Evolutionary conservation across 352 stramenopile genomes (phyloP).

Genomic region (Globisporangium lucens): DNA sequence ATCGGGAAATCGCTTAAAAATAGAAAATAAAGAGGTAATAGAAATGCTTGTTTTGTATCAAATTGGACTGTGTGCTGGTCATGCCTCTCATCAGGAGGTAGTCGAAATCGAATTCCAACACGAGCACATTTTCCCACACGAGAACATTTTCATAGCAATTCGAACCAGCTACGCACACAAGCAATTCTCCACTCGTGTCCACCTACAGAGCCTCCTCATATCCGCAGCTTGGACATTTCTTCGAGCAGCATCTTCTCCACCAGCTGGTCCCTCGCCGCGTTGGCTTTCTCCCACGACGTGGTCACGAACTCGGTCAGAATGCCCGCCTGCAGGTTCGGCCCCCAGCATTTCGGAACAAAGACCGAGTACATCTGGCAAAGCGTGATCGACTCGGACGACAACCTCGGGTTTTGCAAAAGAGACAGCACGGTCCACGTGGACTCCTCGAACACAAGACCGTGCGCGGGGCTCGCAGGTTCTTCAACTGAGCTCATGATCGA

Average conservation of each 20-base stretch:
- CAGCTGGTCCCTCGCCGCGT: not conserved
- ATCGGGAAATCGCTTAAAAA: too few species aligned
- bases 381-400: not conserved
- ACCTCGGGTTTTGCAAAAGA: not conserved
- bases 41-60: too few species aligned
- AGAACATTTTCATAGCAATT: not conserved
- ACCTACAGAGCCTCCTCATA: not conserved
- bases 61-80: too few species aligned
- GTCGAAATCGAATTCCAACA: not conserved
- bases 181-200: not conserved
- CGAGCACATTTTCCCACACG: too few species aligned
- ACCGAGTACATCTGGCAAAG: not conserved
- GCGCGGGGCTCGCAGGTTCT: not conserved
- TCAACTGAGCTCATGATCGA: slow-evolving; percentile 1
- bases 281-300: not conserved
- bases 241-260: slow-evolving; percentile 3
- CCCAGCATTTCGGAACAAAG: not conserved
- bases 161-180: not conserved
- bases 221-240: slow-evolving; percentile 1
- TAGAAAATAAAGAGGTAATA: too few species aligned
- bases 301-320: not conserved
- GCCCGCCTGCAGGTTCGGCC: not conserved
- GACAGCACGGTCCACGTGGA: not conserved
- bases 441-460: not conserved
- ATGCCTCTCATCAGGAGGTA: too few species aligned